Conservation (phyloP, 257 asterid species). For the Agastache rugosa region DNA sequence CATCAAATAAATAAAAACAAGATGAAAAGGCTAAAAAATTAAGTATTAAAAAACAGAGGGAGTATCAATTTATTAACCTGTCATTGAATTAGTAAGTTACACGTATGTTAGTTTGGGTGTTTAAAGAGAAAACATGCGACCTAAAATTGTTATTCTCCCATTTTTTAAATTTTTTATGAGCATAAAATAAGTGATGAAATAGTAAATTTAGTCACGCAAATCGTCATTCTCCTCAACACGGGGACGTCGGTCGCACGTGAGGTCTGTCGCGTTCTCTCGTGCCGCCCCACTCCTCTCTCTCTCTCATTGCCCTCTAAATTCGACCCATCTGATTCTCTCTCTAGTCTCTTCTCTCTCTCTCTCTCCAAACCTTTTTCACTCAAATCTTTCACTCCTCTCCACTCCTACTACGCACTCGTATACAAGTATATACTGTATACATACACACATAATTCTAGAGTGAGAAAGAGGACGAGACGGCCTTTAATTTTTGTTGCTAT, state of each 20-base stretch:
- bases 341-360: constrained; percentile 21
- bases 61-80: too few relatives aligned
- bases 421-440: not conserved
- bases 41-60: too few relatives aligned
- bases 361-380: constrained; percentile 37
- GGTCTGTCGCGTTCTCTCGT: constrained; percentile 50
- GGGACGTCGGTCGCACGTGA: constrained; percentile 59
- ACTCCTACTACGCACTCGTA: constrained; percentile 28
- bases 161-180: not conserved
- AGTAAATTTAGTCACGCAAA: constrained; percentile 35
- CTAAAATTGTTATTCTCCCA: not conserved
- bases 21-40: too few relatives aligned
- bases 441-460: constrained; percentile 43
- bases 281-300: constrained; percentile 38
- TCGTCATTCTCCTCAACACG: constrained; percentile 30
- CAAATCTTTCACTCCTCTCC: constrained; percentile 38
- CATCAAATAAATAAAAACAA: too few relatives aligned
- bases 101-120: too few relatives aligned
- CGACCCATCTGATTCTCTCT: constrained; percentile 30
- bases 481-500: constrained; percentile 53
- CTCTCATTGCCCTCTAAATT: constrained; percentile 32
- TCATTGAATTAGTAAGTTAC: too few relatives aligned
- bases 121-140: not conserved
- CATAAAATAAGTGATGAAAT: not conserved
- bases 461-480: constrained; percentile 40